Conservation (phyloP, 768 basidiomycete genomes). For the Leccinum ochraceum region DNA sequence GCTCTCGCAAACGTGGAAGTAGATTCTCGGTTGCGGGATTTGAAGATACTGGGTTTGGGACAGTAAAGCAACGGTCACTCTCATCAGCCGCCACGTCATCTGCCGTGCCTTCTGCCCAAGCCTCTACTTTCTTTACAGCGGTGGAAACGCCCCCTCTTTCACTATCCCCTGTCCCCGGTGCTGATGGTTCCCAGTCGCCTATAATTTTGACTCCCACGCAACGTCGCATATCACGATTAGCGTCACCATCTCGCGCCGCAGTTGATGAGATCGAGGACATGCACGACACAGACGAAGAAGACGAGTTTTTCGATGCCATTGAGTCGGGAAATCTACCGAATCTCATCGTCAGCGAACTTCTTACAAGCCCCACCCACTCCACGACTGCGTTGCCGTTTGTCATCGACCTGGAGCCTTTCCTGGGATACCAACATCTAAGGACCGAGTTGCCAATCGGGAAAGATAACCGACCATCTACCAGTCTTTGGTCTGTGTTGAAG, state of each 20-base stretch:
- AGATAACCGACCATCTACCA: slow-evolving; percentile 85
- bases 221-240: slow-evolving; percentile 19
- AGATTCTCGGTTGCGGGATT: slow-evolving; percentile 47
- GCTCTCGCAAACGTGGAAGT: slow-evolving; percentile 61
- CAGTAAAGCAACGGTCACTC: slow-evolving; percentile 23
- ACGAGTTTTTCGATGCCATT: slow-evolving; percentile 98
- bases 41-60: slow-evolving; percentile 20
- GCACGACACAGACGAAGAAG: slow-evolving; percentile 74
- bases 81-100: slow-evolving; percentile 14
- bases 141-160: slow-evolving; percentile 21
- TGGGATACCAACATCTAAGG: slow-evolving; percentile 69
- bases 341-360: slow-evolving; percentile 63
- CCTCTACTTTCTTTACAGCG: slow-evolving; percentile 25
- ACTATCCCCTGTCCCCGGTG: not conserved
- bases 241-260: slow-evolving; percentile 11
- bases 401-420: slow-evolving; percentile 51
- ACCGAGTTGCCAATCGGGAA: slow-evolving; percentile 56
- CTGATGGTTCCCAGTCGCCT: slow-evolving; percentile 11
- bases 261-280: slow-evolving; percentile 36
- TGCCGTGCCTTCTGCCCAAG: slow-evolving; percentile 19
- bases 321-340: slow-evolving; percentile 80
- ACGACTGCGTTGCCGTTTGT: slow-evolving; percentile 35
- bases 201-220: slow-evolving; percentile 26
- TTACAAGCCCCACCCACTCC: slow-evolving; percentile 48
- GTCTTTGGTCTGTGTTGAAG: slow-evolving; percentile 94